A percentile compares a stretch with the other conserved stretches of the same genome.
These are phyloP conservation scores for Podospora conica DNA, from an alignment of 495 filamentous ascomycete species.

Conservation along the genomic window DNA sequence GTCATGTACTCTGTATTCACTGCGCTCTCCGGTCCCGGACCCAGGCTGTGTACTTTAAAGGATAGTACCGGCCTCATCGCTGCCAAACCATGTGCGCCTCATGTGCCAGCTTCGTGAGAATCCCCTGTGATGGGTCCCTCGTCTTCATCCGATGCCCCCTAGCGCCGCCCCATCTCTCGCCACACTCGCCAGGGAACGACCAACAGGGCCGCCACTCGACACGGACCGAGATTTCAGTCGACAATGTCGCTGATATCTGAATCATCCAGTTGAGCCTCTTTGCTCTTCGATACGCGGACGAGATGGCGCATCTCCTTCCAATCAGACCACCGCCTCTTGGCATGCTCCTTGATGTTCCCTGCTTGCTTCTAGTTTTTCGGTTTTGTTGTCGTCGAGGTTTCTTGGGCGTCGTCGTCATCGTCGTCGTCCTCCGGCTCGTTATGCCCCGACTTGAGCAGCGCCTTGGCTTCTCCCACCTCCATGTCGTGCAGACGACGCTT, in stretches of 20 bases:
- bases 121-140: background rate
- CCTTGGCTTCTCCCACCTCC: conserved; percentile 49
- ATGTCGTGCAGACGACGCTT: conserved; percentile 50
- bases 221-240: background rate
- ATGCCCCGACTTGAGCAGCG: conserved; percentile 31
- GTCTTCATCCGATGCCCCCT: background rate
- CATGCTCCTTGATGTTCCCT: background rate
- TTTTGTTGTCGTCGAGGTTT: background rate
- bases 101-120: background rate
- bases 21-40: background rate
- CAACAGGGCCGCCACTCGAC: background rate
- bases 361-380: background rate
- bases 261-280: background rate
- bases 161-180: background rate
- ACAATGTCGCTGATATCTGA: background rate
- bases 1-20: background rate
- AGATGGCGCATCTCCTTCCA: background rate
- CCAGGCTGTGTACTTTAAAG: background rate
- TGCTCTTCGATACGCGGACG: background rate
- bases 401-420: conserved; percentile 27
- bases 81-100: background rate
- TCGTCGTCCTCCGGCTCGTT: conserved; percentile 22
- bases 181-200: background rate
- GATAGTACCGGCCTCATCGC: background rate
- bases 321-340: background rate